Percentiles rank a stretch among this genome's conserved stretches.
Conservation (phyloP, 345 rosid species). For the Ceriops decandra region DNA sequence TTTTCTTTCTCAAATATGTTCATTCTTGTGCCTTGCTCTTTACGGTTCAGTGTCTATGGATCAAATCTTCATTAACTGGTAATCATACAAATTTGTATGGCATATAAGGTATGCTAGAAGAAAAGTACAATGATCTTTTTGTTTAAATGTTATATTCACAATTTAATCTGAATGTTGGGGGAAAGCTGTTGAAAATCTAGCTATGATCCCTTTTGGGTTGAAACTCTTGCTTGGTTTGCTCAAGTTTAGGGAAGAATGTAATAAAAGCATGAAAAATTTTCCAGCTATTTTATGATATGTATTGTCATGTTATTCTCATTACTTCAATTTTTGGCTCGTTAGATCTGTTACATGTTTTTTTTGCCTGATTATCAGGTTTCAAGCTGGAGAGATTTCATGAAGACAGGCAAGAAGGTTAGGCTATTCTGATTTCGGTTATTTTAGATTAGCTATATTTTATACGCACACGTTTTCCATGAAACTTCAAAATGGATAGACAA, state of each 20-base stretch:
- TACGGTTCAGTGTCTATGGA: background rate
- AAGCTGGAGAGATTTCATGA: constrained; percentile 94
- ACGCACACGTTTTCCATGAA: background rate
- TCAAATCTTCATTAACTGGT: background rate
- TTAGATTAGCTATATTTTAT: background rate
- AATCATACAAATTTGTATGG: background rate
- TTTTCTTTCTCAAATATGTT: background rate
- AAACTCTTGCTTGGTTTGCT: background rate
- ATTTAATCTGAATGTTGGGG: background rate
- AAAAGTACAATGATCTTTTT: too few species aligned
- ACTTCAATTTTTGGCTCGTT: too few species aligned
- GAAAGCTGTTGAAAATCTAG: background rate
- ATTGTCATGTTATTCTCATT: too few species aligned
- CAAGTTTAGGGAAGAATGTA: too few species aligned
- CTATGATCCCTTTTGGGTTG: background rate
- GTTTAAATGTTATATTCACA: too few species aligned
- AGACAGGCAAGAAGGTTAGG: constrained; percentile 82
- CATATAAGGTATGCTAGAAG: background rate
- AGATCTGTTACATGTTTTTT: background rate
- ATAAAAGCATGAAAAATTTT: too few species aligned
- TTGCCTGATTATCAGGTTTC: constrained; percentile 51
- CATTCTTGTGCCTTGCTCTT: background rate
- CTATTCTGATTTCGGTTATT: background rate
- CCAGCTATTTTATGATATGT: too few species aligned
- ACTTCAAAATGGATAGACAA: background rate